Percentiles rank a stretch among this genome's conserved stretches.
Evolutionary conservation across 2,329 filamentous ascomycete genomes (phyloP).

Genomic region (Aspergillus brunneoviolaceus): DNA sequence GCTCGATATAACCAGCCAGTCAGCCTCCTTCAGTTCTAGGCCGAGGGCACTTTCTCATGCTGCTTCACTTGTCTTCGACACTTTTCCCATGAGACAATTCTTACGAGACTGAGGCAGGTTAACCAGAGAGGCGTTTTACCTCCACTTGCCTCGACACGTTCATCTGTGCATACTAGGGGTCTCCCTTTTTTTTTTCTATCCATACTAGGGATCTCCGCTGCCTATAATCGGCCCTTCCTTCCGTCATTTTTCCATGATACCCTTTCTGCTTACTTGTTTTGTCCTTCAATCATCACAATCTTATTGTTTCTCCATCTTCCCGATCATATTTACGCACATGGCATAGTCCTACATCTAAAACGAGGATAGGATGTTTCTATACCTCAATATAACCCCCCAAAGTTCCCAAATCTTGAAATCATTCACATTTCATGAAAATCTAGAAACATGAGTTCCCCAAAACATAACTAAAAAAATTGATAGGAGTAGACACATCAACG

Average conservation of each 20-base stretch:
- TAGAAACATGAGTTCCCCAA: slow-evolving; percentile 26
- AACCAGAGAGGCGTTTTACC: too few species aligned
- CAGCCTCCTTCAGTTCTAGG: too few species aligned
- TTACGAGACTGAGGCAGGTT: too few species aligned
- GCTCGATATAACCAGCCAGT: too few species aligned
- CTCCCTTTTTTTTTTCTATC: neutral
- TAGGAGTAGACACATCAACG: slow-evolving; percentile 20
- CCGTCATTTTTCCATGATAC: neutral
- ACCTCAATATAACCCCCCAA: too few species aligned
- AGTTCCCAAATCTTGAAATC: slow-evolving; percentile 7
- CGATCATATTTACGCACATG: neutral
- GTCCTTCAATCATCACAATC: neutral
- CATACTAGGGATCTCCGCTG: neutral
- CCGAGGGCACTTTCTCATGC: too few species aligned
- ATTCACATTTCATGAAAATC: slow-evolving; percentile 29
- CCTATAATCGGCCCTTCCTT: neutral
- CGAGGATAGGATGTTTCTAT: neutral
- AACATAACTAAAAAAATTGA: slow-evolving; percentile 13
- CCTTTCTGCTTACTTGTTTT: neutral
- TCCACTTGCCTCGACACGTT: too few species aligned
- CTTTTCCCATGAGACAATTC: too few species aligned
- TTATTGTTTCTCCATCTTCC: neutral
- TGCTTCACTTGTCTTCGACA: too few species aligned
- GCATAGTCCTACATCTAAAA: neutral
- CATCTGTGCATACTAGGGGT: neutral